These are phyloP conservation scores for Dendrostoma leiphaemia DNA, from an alignment of 2,329 filamentous ascomycete genomes.

Conservation along the genomic window DNA sequence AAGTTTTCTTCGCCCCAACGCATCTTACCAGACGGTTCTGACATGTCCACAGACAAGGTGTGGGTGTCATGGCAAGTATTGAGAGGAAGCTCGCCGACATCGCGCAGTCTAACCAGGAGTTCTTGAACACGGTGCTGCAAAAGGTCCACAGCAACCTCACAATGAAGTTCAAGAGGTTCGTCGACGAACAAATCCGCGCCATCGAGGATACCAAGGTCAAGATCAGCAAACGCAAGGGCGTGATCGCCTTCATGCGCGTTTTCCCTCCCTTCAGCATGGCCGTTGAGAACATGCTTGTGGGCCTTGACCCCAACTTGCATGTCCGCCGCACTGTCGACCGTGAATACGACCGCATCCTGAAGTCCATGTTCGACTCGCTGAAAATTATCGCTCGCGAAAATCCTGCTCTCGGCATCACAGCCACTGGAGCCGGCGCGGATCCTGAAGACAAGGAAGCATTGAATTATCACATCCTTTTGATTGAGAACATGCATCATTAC, in stretches of 20 bases:
- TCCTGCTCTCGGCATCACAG: conserved; percentile 44
- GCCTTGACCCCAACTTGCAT: conserved; percentile 53
- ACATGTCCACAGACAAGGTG: conserved; percentile 66
- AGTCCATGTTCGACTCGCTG: conserved; percentile 94
- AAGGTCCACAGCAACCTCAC: conserved; percentile 75
- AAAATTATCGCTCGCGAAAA: conserved; percentile 86
- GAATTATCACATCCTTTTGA: conserved; percentile 95
- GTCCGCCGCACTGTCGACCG: conserved; percentile 78
- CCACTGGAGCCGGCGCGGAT: conserved; percentile 37
- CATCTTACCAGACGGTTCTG: too few species aligned
- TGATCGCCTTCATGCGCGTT: conserved; percentile 91
- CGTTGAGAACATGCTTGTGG: conserved; percentile 78
- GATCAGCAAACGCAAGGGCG: conserved; percentile 96
- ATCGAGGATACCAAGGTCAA: conserved; percentile 99
- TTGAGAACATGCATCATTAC: conserved; percentile 99
- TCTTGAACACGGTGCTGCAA: conserved; percentile 73
- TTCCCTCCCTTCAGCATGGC: conserved; percentile 84
- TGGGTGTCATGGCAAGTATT: conserved; percentile 78
- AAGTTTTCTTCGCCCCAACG: conserved; percentile 47
- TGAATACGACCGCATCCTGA: conserved; percentile 85
- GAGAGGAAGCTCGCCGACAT: conserved; percentile 77
- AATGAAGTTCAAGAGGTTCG: conserved; percentile 78
- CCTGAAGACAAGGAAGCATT: conserved; percentile 93
- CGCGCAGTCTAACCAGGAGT: conserved; percentile 91
- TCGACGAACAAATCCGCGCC: conserved; percentile 91